Percentiles rank a stretch among this genome's conserved stretches.
Evolutionary conservation across 352 stramenopile genomes (phyloP).

Genomic region (Globisporangium barbulae): DNA sequence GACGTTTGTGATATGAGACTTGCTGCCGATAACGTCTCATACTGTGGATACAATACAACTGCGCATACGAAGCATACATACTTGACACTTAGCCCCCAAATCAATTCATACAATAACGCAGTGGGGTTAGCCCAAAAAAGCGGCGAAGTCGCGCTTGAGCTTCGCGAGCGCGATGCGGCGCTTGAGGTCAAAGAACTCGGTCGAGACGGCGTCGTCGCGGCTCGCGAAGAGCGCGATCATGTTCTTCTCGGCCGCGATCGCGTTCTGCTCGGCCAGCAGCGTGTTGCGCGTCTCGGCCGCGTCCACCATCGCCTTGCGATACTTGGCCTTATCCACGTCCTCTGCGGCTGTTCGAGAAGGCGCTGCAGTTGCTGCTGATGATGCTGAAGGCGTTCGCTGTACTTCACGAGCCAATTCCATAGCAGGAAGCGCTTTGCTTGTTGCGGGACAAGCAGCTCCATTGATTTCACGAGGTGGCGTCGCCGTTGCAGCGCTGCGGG

Average conservation of each 20-base stretch:
- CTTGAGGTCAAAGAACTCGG: slow-evolving; percentile 18
- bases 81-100: too few relatives aligned
- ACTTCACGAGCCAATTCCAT: not conserved
- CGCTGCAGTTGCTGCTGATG: not conserved
- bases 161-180: slow-evolving; percentile 15
- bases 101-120: too few relatives aligned
- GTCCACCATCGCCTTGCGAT: slow-evolving; percentile 13
- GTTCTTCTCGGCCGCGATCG: slow-evolving; percentile 16
- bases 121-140: not conserved
- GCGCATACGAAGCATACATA: not conserved
- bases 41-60: not conserved
- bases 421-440: not conserved
- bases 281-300: slow-evolving; percentile 13
- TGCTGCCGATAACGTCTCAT: too few relatives aligned
- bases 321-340: slow-evolving; percentile 5
- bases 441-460: too few relatives aligned
- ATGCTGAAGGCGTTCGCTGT: not conserved
- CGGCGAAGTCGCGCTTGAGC: slow-evolving; percentile 13
- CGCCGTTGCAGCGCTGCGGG: not conserved
- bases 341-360: not conserved
- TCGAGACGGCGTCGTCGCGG: slow-evolving; percentile 12
- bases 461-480: not conserved
- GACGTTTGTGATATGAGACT: slow-evolving; percentile 3
- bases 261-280: slow-evolving; percentile 17
- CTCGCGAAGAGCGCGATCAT: slow-evolving; percentile 15